phyloP scores from a whole-genome alignment of 768 basidiomycete genomes.

The Favolaschia claudopus region DNA sequence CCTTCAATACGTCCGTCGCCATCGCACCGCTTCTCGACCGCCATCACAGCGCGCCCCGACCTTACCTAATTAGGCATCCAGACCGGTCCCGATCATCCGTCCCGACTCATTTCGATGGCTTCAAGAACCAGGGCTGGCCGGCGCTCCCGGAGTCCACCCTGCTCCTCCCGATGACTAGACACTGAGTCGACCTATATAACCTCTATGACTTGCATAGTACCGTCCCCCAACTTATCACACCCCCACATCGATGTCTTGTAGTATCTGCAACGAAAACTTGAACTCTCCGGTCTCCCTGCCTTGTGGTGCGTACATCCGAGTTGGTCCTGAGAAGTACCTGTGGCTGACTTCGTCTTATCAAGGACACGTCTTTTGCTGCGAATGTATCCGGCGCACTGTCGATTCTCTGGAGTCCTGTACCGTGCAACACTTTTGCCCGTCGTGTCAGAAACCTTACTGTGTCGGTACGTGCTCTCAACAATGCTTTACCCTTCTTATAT shows the following conservation, averaged over 20 bases:
- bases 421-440: conserved; percentile 16
- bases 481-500: not conserved
- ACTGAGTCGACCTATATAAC: not conserved
- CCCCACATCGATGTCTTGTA: not conserved
- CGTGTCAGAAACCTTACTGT: conserved; percentile 8
- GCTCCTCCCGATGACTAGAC: conserved; percentile 14
- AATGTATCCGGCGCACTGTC: conserved; percentile 13
- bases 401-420: conserved; percentile 5
- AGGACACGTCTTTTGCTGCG: conserved; percentile 22
- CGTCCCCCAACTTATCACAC: not conserved
- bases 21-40: conserved; percentile 6
- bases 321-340: no score
- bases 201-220: not conserved
- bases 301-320: conserved; percentile 1
- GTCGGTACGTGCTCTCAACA: conserved; percentile 4
- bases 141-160: conserved; percentile 6
- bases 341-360: no score
- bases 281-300: conserved; percentile 12
- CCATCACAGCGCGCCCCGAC: conserved; percentile 5
- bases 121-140: not conserved
- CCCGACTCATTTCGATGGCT: conserved; percentile 10
- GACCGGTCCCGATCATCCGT: conserved; percentile 12
- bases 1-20: not conserved
- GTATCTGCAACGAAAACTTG: conserved; percentile 10
- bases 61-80: not conserved